These are phyloP conservation scores for Acanthamoeba triangularis DNA, from an alignment of 208 protist species.

Conservation along the genomic window DNA sequence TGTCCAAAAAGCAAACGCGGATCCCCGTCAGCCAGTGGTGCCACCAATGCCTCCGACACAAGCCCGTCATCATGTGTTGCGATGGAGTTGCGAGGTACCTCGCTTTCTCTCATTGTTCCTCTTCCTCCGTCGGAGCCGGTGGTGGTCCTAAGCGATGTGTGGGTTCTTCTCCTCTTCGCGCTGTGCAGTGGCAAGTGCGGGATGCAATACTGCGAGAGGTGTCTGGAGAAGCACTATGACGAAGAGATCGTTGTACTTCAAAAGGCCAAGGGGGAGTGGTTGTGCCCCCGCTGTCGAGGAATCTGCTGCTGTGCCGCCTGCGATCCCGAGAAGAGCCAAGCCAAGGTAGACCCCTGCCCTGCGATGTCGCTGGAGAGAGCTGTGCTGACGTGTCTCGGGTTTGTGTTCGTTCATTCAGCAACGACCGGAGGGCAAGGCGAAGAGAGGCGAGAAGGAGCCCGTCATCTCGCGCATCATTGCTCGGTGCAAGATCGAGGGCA, in stretches of 20 bases:
- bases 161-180: background rate
- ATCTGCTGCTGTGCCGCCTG: conserved; percentile 41
- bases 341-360: background rate
- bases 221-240: conserved; percentile 65
- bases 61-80: conserved; percentile 69
- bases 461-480: conserved; percentile 59
- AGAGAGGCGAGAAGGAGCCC: conserved; percentile 18
- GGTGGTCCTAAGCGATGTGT: background rate
- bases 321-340: conserved; percentile 24
- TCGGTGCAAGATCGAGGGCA: conserved; percentile 15
- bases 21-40: conserved; percentile 65
- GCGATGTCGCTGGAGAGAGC: background rate
- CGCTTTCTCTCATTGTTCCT: background rate
- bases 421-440: background rate
- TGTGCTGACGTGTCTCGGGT: background rate
- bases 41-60: conserved; percentile 57
- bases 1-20: conserved; percentile 26
- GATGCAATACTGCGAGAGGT: conserved; percentile 57
- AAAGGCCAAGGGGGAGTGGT: conserved; percentile 60
- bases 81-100: conserved; percentile 30
- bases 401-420: background rate
- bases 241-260: conserved; percentile 71
- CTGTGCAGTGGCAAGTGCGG: conserved; percentile 45
- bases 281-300: conserved; percentile 21
- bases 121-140: background rate